Conservation (phyloP, 2,329 filamentous ascomycete species). For the Fusarium luffae region DNA sequence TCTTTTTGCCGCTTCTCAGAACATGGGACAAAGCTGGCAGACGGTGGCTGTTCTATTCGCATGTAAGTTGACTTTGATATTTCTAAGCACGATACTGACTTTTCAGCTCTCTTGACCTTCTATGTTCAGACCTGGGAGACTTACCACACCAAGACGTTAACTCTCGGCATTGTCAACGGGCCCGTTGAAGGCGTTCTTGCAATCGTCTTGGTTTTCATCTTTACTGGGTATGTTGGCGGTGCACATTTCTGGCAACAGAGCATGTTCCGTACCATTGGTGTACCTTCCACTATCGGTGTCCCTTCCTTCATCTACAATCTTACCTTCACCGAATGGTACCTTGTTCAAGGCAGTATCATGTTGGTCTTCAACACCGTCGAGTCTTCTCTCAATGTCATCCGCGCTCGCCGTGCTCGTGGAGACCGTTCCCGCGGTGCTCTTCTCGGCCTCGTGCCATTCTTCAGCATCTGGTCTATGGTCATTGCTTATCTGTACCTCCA, state of each 20-base stretch:
- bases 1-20: slow-evolving; percentile 91
- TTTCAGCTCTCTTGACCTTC: slow-evolving; percentile 87
- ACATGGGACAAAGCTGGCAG: slow-evolving; percentile 91
- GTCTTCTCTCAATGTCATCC: slow-evolving; percentile 85
- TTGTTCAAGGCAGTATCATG: slow-evolving; percentile 85
- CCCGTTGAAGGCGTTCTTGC: slow-evolving; percentile 95
- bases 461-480: slow-evolving; percentile 80
- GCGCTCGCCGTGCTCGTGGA: slow-evolving; percentile 77
- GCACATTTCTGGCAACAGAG: slow-evolving; percentile 93
- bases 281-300: slow-evolving; percentile 72
- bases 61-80: slow-evolving; percentile 62
- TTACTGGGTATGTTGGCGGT: slow-evolving; percentile 87
- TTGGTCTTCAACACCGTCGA: slow-evolving; percentile 86
- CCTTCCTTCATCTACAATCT: slow-evolving; percentile 79
- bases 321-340: slow-evolving; percentile 91
- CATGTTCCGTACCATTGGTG: slow-evolving; percentile 76
- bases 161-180: slow-evolving; percentile 89
- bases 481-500: slow-evolving; percentile 85
- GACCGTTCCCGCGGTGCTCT: slow-evolving; percentile 80
- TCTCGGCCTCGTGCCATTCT: slow-evolving; percentile 85
- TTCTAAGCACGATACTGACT: slow-evolving; percentile 10
- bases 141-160: slow-evolving; percentile 97
- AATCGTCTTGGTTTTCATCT: slow-evolving; percentile 80
- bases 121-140: slow-evolving; percentile 99
- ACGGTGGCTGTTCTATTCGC: slow-evolving; percentile 87